Base-by-base conservation (phyloP, 306 rosid genomes). In the Adenanthera pavonina region DNA sequence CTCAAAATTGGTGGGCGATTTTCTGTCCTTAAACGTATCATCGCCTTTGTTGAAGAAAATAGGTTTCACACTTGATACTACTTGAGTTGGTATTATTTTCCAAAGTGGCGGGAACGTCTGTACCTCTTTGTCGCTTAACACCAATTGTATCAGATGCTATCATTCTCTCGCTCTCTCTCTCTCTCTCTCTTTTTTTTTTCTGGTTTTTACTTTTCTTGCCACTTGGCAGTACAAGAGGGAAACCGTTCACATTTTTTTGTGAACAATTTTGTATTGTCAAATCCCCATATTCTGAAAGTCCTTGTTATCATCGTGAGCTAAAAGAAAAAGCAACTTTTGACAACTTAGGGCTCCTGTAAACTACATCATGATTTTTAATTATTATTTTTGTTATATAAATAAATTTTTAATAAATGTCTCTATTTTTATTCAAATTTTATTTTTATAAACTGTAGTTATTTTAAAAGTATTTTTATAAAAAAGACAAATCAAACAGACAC, bases 1-100 rank as follows among this genome's bases (percentile, higher is more conserved):
- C 41, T 60, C 51, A 7, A 62, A 51, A 43, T 72, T 60, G 57
- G 34, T 68, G 7, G 73, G 71, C 71, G 71, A 38, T 17, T 33
- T 16, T 14, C 68, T 11, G 7, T 6, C 71, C 48, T 66, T 66
- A 11, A 38, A 38, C 14, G 7, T 66, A 43, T 14, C 2, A 44
- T 46, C 3, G 59, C 20, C 54, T 65, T 75, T 13, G 25, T 36
- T 75, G 16, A 40, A 43, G 41, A 68, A 20, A 57, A 16, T 49
- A 30, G 19, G 61, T 78, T 56, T 53, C 52, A 44, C 74, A 69
- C 15, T 19, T 44, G 7, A 16, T 8, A 9, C 36, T 10, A 3
- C 16, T n/a, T n/a, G 60, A 38, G 10, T 19, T 41, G 35, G 72
- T 8, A 48, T 6, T 19, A 69, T 20, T 68, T 68, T 69, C 74